A percentile compares a stretch with the other conserved stretches of the same genome.
Conservation (phyloP, 140 eudicot genomes). For the Stevia rebaudiana region DNA sequence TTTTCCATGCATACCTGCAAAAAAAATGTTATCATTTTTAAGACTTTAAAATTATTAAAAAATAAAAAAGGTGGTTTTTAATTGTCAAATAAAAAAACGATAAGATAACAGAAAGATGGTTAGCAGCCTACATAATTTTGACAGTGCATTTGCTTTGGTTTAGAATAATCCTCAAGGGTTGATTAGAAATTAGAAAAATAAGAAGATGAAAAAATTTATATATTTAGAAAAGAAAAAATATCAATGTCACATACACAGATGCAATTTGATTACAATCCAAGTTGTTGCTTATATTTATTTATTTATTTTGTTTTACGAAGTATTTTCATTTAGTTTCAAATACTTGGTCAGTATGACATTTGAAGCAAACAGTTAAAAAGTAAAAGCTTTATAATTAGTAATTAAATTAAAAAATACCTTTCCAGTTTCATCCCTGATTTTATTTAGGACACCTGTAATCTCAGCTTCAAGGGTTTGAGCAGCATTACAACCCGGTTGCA, state of each 20-base stretch:
- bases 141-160: too few relatives aligned
- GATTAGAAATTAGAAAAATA: too few relatives aligned
- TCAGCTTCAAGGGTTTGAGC: constrained; percentile 86
- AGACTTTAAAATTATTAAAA: not conserved
- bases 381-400: not conserved
- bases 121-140: too few relatives aligned
- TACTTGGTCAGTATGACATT: too few relatives aligned
- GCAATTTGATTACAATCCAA: too few relatives aligned
- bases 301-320: too few relatives aligned
- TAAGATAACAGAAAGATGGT: too few relatives aligned
- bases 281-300: not conserved
- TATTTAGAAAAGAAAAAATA: too few relatives aligned
- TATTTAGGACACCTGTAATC: constrained; percentile 54
- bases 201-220: too few relatives aligned
- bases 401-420: constrained; percentile 32
- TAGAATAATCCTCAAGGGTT: too few relatives aligned
- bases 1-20: constrained; percentile 69
- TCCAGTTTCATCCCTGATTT: constrained; percentile 64
- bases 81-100: too few relatives aligned
- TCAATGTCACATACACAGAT: too few relatives aligned
- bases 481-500: constrained; percentile 82
- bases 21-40: not conserved
- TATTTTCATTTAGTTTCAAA: not conserved
- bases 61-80: not conserved
- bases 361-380: not conserved